Percentiles rank a stretch among this genome's conserved stretches.
Evolutionary conservation across 75 land plant genomes (phyloP).

Genomic region (Cupressus sempervirens): DNA sequence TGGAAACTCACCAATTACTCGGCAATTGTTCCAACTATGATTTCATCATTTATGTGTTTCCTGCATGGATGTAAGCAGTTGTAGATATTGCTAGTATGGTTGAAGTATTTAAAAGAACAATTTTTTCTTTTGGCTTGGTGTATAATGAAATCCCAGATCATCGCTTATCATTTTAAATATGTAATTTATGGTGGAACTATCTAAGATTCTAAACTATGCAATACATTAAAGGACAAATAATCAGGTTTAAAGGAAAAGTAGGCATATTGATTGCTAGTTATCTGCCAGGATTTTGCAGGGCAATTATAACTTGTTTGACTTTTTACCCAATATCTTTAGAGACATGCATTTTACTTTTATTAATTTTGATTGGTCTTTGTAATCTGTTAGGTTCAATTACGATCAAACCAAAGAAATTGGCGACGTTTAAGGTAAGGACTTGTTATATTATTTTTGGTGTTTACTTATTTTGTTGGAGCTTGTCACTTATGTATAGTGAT

Average conservation of each 20-base stretch:
- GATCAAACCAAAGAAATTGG: constrained; percentile 18
- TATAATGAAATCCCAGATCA: neutral
- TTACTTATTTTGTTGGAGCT: neutral
- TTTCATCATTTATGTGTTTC: neutral
- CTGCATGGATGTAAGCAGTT: neutral
- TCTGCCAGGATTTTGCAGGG: neutral
- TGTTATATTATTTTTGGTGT: neutral
- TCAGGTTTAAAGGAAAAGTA: neutral
- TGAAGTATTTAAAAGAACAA: neutral
- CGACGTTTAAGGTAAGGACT: constrained; percentile 16
- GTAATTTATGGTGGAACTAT: neutral
- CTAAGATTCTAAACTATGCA: neutral
- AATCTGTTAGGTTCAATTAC: constrained; percentile 14
- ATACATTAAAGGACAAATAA: neutral
- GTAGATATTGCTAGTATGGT: neutral
- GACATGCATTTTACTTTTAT: neutral
- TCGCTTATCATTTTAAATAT: neutral
- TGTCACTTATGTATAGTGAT: neutral
- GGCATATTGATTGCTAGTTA: neutral
- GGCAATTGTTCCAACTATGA: too few species aligned
- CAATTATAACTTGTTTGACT: neutral
- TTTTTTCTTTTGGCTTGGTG: neutral
- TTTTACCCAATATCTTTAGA: neutral
- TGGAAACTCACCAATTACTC: too few species aligned
- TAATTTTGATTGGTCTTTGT: constrained; percentile 1